Percentiles rank a stretch among this genome's conserved stretches.
Conservation (phyloP, 1,284 basidiomycete species). For the Trichosporon faecale region DNA sequence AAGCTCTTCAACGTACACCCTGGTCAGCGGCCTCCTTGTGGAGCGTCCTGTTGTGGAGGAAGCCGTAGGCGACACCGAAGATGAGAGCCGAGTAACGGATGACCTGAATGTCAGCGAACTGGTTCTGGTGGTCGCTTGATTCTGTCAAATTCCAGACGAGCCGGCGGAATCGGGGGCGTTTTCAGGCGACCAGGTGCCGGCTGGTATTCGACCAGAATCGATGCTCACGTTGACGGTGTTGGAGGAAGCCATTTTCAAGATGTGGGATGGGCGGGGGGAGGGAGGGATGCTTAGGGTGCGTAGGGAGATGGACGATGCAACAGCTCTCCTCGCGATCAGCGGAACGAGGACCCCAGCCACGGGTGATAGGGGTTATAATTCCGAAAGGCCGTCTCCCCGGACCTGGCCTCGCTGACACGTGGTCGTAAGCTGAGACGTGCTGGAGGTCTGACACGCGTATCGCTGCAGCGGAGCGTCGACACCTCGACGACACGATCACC, state of each 20-base stretch:
- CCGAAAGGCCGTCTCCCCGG: background rate
- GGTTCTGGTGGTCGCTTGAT: background rate
- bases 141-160: constrained; percentile 4
- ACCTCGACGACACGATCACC: background rate
- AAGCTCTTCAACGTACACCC: constrained; percentile 35
- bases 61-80: constrained; percentile 85
- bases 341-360: constrained; percentile 6
- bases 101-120: constrained; percentile 62
- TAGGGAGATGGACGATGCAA: constrained; percentile 5
- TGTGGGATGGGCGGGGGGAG: background rate
- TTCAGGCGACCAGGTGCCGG: background rate
- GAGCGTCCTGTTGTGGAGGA: constrained; percentile 84
- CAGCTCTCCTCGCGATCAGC: constrained; percentile 3
- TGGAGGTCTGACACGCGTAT: constrained; percentile 10
- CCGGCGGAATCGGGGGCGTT: background rate
- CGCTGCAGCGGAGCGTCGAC: constrained; percentile 4
- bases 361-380: background rate
- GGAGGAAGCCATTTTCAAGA: constrained; percentile 43
- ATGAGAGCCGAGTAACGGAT: constrained; percentile 91
- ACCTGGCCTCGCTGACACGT: background rate
- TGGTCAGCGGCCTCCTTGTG: constrained; percentile 71
- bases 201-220: background rate
- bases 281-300: constrained; percentile 15
- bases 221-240: constrained; percentile 34
- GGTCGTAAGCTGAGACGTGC: background rate